A percentile compares a stretch with the other conserved stretches of the same genome.
phyloP scores from a whole-genome alignment of 306 rosid species.

The Albizia julibrissin region DNA sequence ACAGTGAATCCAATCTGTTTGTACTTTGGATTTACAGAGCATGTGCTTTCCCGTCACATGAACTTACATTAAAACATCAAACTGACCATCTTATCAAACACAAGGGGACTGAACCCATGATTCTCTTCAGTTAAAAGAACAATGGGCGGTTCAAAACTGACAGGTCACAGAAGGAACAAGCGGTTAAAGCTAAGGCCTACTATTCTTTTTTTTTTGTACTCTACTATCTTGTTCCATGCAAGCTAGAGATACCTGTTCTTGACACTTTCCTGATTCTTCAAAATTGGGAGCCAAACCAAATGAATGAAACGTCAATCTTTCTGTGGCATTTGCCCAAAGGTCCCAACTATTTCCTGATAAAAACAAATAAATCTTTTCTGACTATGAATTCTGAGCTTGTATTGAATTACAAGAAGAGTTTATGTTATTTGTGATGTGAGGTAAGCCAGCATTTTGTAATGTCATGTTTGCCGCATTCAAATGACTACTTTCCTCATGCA shows the following conservation, averaged over 20 bases:
- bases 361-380: background rate
- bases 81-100: background rate
- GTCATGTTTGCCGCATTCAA: conserved; percentile 34
- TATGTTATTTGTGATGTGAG: conserved; percentile 14
- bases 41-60: background rate
- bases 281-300: background rate
- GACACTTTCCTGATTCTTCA: conserved; percentile 16
- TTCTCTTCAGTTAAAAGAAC: background rate
- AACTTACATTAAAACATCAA: background rate
- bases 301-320: conserved; percentile 1
- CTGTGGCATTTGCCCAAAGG: conserved; percentile 15
- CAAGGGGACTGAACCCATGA: background rate
- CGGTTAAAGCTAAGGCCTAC: background rate
- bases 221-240: background rate
- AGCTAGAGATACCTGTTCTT: background rate
- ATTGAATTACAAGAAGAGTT: conserved; percentile 21
- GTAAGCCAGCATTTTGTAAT: conserved; percentile 32
- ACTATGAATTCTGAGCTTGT: conserved; percentile 1
- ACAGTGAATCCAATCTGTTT: background rate
- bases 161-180: background rate
- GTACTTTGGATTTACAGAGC: background rate
- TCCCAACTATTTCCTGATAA: background rate
- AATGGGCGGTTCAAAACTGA: background rate
- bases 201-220: background rate
- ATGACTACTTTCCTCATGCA: conserved; percentile 33